phyloP scores from a whole-genome alignment of 2,329 filamentous ascomycete species.

The Domatiomyces catenatus region DNA sequence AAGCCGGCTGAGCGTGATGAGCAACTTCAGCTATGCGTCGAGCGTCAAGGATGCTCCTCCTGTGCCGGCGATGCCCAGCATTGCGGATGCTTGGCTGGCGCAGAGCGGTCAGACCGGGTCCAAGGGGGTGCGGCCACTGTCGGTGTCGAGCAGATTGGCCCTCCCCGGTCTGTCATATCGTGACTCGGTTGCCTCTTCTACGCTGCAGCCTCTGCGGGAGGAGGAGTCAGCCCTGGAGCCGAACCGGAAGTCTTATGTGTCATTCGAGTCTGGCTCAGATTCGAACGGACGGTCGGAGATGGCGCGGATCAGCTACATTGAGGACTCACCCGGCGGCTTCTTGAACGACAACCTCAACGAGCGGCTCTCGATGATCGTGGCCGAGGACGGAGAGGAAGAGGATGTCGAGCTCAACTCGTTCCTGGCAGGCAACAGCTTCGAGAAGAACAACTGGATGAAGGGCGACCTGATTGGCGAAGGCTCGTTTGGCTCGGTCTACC shows the following conservation, averaged over 20 bases:
- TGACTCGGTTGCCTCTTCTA: constrained; percentile 76
- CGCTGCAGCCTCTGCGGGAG: constrained; percentile 66
- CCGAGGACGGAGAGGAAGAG: constrained; percentile 78
- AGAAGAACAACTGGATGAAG: constrained; percentile 98
- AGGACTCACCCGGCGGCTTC: constrained; percentile 59
- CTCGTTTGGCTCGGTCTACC: constrained; percentile 88
- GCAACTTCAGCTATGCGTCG: constrained; percentile 82
- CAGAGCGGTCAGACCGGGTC: constrained; percentile 39
- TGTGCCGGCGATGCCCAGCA: constrained; percentile 60
- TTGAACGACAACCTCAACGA: constrained; percentile 40
- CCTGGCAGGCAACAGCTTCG: constrained; percentile 82
- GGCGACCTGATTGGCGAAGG: constrained; percentile 92
- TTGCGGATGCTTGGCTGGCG: constrained; percentile 64
- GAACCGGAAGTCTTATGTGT: constrained; percentile 92
- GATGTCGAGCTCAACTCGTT: constrained; percentile 85
- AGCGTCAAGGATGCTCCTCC: constrained; percentile 86
- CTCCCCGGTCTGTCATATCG: constrained; percentile 52
- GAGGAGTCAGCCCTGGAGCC: constrained; percentile 79
- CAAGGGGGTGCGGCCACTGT: constrained; percentile 38
- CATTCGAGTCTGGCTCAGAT: constrained; percentile 45
- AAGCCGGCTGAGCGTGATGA: constrained; percentile 82
- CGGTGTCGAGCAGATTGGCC: constrained; percentile 37
- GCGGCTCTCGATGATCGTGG: constrained; percentile 65
- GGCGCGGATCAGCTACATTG: constrained; percentile 66
- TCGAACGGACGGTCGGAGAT: constrained; percentile 55